A percentile compares a stretch with the other conserved stretches of the same genome.
Conservation (phyloP, 1,284 basidiomycete genomes). For the Cutaneotrichosporon dermatis region DNA sequence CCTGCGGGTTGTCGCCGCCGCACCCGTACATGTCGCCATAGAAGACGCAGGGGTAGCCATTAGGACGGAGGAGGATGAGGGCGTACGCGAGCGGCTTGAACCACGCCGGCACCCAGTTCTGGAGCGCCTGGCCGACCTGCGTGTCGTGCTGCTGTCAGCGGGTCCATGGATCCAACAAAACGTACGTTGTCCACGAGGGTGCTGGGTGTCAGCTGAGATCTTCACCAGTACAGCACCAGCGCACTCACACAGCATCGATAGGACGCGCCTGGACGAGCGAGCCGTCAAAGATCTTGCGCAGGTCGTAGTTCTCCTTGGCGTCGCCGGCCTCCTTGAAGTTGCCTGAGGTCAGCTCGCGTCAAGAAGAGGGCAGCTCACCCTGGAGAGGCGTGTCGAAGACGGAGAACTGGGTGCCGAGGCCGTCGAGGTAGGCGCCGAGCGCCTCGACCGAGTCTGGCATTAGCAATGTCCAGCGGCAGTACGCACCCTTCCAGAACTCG, state of each 20-base stretch:
- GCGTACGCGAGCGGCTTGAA: slow-evolving; percentile 69
- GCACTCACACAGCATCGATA: slow-evolving; percentile 55
- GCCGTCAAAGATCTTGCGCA: slow-evolving; percentile 56
- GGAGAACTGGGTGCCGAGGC: slow-evolving; percentile 55
- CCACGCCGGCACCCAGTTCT: slow-evolving; percentile 54
- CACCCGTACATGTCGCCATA: slow-evolving; percentile 73
- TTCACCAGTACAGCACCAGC: background rate
- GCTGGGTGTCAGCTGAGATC: slow-evolving; percentile 15
- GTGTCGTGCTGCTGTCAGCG: slow-evolving; percentile 48
- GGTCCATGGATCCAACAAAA: background rate
- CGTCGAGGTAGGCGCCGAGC: slow-evolving; percentile 42
- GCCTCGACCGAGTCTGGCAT: slow-evolving; percentile 40
- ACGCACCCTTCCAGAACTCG: slow-evolving; percentile 54
- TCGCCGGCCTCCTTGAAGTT: slow-evolving; percentile 55
- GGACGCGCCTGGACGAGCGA: slow-evolving; percentile 55
- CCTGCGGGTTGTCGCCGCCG: slow-evolving; percentile 53
- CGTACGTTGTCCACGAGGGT: slow-evolving; percentile 54
- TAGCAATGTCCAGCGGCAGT: background rate
- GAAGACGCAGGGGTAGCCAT: slow-evolving; percentile 92
- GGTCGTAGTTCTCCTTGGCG: slow-evolving; percentile 52
- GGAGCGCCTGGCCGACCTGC: slow-evolving; percentile 55
- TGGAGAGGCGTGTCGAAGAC: slow-evolving; percentile 58
- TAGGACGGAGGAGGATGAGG: slow-evolving; percentile 72
- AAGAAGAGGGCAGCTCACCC: slow-evolving; percentile 19
- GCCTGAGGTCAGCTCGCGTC: slow-evolving; percentile 11